phyloP scores from a whole-genome alignment of 352 stramenopile species.

The Phytophthora pinifolia region DNA sequence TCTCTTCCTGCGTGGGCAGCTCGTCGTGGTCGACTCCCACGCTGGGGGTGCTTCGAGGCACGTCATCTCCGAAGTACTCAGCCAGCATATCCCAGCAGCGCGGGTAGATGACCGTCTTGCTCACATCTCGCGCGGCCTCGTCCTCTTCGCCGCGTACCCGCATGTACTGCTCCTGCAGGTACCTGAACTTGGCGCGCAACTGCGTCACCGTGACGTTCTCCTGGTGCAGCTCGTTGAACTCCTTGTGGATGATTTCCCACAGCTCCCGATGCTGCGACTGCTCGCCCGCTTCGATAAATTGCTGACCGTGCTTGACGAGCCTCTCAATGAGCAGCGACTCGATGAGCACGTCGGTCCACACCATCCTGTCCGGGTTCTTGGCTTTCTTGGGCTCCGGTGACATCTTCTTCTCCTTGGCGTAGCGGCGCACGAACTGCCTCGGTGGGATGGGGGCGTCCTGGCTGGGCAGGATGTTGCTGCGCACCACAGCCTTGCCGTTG shows the following conservation, averaged over 20 bases:
- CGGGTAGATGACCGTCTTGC: constrained; percentile 27
- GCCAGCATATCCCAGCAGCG: constrained; percentile 27
- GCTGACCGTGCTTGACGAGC: constrained; percentile 17
- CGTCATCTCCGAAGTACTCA: constrained; percentile 27
- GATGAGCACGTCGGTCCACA: constrained; percentile 21
- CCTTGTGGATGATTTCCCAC: constrained; percentile 17
- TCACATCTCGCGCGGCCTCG: constrained; percentile 2
- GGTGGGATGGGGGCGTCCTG: constrained; percentile 14
- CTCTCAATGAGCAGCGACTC: constrained; percentile 28
- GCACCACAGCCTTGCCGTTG: constrained; percentile 11
- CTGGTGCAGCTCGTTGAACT: constrained; percentile 23
- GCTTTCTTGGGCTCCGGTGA: constrained; percentile 4
- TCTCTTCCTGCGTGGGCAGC: not conserved
- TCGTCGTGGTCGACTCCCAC: constrained; percentile 8
- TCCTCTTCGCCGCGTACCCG: constrained; percentile 19
- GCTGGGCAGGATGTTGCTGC: constrained; percentile 16
- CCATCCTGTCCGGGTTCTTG: constrained; percentile 23
- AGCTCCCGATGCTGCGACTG: constrained; percentile 19
- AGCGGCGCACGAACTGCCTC: constrained; percentile 16
- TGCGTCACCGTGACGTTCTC: constrained; percentile 21
- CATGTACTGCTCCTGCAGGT: constrained; percentile 26
- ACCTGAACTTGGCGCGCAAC: constrained; percentile 28
- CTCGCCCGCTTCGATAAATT: constrained; percentile 16
- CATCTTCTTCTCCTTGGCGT: constrained; percentile 12
- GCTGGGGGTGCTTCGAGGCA: not conserved